These are phyloP conservation scores for Cercospora sesami DNA, from an alignment of 2,329 filamentous ascomycete genomes.

Conservation along the genomic window DNA sequence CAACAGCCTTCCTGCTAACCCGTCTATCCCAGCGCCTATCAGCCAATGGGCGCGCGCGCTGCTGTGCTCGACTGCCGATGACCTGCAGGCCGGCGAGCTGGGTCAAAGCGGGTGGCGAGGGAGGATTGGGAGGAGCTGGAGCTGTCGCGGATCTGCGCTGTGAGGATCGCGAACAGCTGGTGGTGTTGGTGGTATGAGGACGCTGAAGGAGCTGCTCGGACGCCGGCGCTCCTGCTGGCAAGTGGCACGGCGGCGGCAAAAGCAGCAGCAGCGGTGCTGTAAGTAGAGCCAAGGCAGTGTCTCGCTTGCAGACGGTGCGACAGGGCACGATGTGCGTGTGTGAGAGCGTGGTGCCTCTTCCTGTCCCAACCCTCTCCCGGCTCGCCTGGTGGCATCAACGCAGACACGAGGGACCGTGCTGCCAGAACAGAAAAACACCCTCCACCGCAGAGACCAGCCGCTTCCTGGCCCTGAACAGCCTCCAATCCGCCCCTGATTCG, in stretches of 20 bases:
- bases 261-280: background rate
- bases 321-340: background rate
- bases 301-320: slow-evolving; percentile 3
- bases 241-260: background rate
- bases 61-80: slow-evolving; percentile 17
- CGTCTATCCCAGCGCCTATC: slow-evolving; percentile 7
- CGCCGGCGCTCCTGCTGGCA: background rate
- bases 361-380: background rate
- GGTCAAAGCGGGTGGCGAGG: slow-evolving; percentile 5
- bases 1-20: slow-evolving; percentile 16
- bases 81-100: slow-evolving; percentile 9
- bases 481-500: slow-evolving; percentile 1
- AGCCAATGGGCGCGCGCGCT: slow-evolving; percentile 13
- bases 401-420: background rate
- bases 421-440: background rate
- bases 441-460: slow-evolving; percentile 5
- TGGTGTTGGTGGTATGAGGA: background rate
- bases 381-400: slow-evolving; percentile 2
- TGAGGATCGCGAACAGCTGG: background rate
- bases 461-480: background rate
- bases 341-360: background rate
- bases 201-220: background rate
- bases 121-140: background rate
- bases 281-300: background rate
- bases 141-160: background rate